Conservation (phyloP, 148 eudicot genomes). For the Chenopodium album region DNA sequence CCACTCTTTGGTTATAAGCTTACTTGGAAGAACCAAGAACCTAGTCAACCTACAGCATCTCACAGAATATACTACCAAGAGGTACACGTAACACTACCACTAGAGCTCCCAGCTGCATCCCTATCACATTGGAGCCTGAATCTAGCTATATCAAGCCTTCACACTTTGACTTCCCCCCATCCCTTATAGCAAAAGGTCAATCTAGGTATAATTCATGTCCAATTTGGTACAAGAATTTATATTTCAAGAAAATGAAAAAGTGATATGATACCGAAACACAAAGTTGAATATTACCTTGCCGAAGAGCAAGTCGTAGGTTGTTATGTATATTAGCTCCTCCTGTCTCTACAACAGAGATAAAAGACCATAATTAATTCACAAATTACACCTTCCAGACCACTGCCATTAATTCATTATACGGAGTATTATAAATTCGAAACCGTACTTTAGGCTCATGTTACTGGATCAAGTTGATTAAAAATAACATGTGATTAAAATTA, state of each 20-base stretch:
- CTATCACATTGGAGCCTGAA: neutral
- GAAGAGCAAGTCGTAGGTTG: slow-evolving; percentile 79
- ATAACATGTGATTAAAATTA: neutral
- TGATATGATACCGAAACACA: slow-evolving; percentile 9
- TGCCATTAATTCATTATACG: neutral
- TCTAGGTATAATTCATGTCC: neutral
- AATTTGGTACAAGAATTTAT: neutral
- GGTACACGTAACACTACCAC: neutral
- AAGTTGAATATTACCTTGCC: slow-evolving; percentile 65
- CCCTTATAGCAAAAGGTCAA: neutral
- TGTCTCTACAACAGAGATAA: slow-evolving; percentile 59
- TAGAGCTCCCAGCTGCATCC: neutral
- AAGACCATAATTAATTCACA: neutral
- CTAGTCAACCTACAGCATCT: neutral
- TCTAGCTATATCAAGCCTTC: neutral
- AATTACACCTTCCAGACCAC: neutral
- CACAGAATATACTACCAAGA: neutral
- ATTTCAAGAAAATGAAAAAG: neutral
- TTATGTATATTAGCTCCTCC: slow-evolving; percentile 66
- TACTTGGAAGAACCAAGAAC: no score
- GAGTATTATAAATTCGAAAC: neutral
- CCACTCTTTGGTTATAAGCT: neutral
- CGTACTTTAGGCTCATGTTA: neutral
- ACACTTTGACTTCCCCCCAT: neutral
- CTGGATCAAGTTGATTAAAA: neutral